Evolutionary conservation across 2,329 filamentous ascomycete species (phyloP).

Genomic region (Hypoxylon sp.): DNA sequence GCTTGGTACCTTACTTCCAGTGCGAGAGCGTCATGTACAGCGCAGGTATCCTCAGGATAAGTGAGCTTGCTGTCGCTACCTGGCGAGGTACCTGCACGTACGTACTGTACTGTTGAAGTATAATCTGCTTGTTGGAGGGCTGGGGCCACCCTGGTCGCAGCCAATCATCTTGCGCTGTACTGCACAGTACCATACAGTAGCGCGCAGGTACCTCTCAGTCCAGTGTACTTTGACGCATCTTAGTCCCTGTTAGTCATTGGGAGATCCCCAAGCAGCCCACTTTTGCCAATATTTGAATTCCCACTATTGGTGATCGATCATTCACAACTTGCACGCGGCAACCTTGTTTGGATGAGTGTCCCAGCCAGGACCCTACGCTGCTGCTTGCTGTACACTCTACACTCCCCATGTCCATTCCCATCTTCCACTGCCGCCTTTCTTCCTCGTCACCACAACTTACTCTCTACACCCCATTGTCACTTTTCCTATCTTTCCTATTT

Average conservation of each 20-base stretch:
- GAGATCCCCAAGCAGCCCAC: constrained; percentile 49
- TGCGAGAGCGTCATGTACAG: constrained; percentile 29
- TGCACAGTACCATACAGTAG: constrained; percentile 32
- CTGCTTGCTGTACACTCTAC: constrained; percentile 27
- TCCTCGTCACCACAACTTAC: constrained; percentile 38
- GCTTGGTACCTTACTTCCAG: constrained; percentile 33
- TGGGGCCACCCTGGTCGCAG: constrained; percentile 18
- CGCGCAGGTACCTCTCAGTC: constrained; percentile 33
- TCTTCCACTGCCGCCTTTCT: constrained; percentile 47
- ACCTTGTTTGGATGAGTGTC: constrained; percentile 46
- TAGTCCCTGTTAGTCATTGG: constrained; percentile 46
- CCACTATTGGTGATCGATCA: constrained; percentile 54
- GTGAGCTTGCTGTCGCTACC: constrained; percentile 28
- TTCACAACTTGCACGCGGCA: constrained; percentile 51
- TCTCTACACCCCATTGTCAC: constrained; percentile 15
- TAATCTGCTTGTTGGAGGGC: constrained; percentile 26
- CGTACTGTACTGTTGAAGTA: constrained; percentile 19
- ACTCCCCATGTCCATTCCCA: constrained; percentile 37
- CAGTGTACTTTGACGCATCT: constrained; percentile 35
- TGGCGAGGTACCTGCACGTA: constrained; percentile 23
- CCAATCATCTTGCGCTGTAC: constrained; percentile 29
- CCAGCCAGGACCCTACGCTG: constrained; percentile 30
- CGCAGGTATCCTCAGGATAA: constrained; percentile 25
- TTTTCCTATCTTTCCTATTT: constrained; percentile 20
- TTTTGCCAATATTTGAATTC: constrained; percentile 54